Conservation (phyloP, 805 yeast genomes). For the Starmerella riodocensis region DNA sequence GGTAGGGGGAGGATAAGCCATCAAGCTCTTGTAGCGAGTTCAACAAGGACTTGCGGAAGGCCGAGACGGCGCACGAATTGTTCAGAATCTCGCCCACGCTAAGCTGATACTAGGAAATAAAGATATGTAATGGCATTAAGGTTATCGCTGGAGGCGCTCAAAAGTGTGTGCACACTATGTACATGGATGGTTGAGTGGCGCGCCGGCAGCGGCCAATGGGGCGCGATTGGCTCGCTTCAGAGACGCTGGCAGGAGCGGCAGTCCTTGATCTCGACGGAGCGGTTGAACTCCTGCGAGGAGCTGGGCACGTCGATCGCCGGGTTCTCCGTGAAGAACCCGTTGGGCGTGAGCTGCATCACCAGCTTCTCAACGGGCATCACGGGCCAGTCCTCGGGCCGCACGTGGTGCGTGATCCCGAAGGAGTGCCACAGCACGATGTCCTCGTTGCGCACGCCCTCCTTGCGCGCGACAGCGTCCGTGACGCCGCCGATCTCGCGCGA, state of each 20-base stretch:
- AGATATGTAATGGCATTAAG: neutral
- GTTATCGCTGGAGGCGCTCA: neutral
- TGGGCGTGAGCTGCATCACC: conserved; percentile 51
- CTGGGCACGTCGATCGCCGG: conserved; percentile 71
- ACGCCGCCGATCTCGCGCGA: conserved; percentile 42
- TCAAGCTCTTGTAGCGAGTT: neutral
- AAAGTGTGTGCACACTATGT: neutral
- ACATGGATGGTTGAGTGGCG: neutral
- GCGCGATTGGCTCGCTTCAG: conserved; percentile 3
- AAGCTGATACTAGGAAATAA: neutral
- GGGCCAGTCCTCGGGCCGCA: conserved; percentile 70
- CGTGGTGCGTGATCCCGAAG: conserved; percentile 62
- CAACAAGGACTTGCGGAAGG: neutral
- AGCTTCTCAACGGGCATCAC: conserved; percentile 77
- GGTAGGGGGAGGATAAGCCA: neutral
- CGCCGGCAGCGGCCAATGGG: neutral
- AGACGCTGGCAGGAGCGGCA: conserved; percentile 21
- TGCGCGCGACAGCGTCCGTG: conserved; percentile 22
- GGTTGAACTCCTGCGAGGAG: conserved; percentile 53
- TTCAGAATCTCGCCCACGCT: neutral
- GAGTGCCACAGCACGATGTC: conserved; percentile 74
- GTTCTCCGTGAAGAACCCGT: conserved; percentile 63
- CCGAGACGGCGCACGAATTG: neutral
- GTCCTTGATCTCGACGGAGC: conserved; percentile 33
- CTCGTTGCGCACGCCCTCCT: conserved; percentile 54